Evolutionary conservation across 2,329 filamentous ascomycete species (phyloP), one percentile per base, ranked within the genome.

Genomic region (Chrysosphaeria jannelii): DNA sequence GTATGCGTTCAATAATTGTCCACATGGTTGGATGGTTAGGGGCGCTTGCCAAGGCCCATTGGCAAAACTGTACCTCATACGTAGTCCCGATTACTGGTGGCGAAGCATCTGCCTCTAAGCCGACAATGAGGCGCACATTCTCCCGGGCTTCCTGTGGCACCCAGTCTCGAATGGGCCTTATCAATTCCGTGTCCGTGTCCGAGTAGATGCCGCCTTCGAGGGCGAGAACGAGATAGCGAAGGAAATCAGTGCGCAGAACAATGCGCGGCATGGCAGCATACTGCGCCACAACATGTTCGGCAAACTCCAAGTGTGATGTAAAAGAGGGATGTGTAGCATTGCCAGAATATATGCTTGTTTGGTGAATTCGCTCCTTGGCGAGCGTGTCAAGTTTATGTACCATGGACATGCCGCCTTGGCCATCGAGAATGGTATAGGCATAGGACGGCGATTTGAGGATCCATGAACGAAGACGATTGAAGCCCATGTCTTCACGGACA

Each of bases 111-210:
- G 34, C 39, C 25, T 44, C 40, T 25, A 42, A 34, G 6, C 39
- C 39, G 12, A 42, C 31, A 8, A 43, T 25, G n/a, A 40, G 33
- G 10, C 15, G 13, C 3, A 30, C 30, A 3, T 32, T 31, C 3
- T 21, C 12, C 23, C 28, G 24, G 10, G 31, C 30, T 8, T 24
- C 21, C 5, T 35, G 35, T 4, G 39, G 29, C n/a, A 7, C 16
- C 37, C 37, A 40, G 6, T 30, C 23, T 20, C 51, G 39, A 22
- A 62, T 38, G 0, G 55, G 49, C 13, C 21, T 37, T 8, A 52
- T 51, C 33, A 61, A 13, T 3, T 16, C n/a, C 8, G 62, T 57
- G 34, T 64, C 59, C 20, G 59, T 57, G 31, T 64, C 59, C n/a
- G 55, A 47, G 35, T 61, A 64, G 8, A 51, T 33, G 14, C 50